Evolutionary conservation across 345 rosid species (phyloP), one percentile per base, ranked within the genome.

Genomic region (Mallotus nudiflorus): DNA sequence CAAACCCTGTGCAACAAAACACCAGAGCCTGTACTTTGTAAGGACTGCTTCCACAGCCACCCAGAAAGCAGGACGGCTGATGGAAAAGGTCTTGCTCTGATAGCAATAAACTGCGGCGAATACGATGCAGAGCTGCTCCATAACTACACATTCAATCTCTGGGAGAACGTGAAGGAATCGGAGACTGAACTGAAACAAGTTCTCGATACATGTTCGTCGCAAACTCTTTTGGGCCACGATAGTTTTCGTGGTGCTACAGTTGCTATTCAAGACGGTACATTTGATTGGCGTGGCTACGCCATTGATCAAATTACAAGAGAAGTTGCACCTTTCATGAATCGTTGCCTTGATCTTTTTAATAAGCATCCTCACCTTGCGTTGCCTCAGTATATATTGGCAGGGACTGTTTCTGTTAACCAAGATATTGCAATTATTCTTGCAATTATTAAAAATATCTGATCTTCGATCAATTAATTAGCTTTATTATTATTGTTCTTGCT

Each of bases 361-460:
- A 48, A 66, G 12, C 7, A 49, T 6, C 60, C 67, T 6, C 2
- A 6, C 1, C 14, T 57, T 28, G 42, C 27, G 2, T 20, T 57
- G 66, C 77, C 77, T 5, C 33, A 9, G 3, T 15, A 19, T 14
- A 72, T 72, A n/a, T 33, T 58, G 39, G 66, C 24, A 27, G 77
- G 70, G 40, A 50, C 42, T 48, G 25, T 3, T 25, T 28, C 39
- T 35, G 77, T 66, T 14, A 39, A 44, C 16, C 54, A 27, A n/a
- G 71, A 42, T 24, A 73, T 51, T 66, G 40, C 51, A 12, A 9
- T 59, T 73, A 39, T 49, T 24, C 2, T 66, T 8, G 71, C 44
- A 29, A 37, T 73, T 66, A 37, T 73, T 44, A 66, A 22, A 40
- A 66, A 27, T 56, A 33, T 71, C 37, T 44, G 15, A 44, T 44